Evolutionary conservation across 345 rosid species (phyloP), one percentile per base, ranked within the genome.

Genomic region (Firmiana major): DNA sequence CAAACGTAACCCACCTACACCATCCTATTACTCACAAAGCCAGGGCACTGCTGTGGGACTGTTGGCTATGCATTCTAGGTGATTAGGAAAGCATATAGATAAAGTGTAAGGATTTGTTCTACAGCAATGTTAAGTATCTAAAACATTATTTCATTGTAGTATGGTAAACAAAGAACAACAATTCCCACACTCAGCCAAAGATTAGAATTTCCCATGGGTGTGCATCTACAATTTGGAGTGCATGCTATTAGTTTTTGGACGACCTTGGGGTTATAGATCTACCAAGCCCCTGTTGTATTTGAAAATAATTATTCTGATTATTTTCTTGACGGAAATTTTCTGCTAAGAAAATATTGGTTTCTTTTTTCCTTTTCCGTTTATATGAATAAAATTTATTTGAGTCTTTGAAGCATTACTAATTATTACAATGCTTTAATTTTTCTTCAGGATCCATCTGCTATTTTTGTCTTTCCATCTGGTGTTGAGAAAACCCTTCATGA

Each of bases 401-500:
- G 53, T 59, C 19, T 9, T 16, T 43, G 54, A 67, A 22, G 49
- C 68, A 42, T 28, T 28, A 49, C 42, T 38, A 7, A 43, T 70
- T 16, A 54, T 15, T 40, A 67, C 42, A 9, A 45, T 45, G 8
- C 17, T 54, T 31, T 59, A 11, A 21, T 69, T 77, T 24, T 60
- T 77, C 77, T 42, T 70, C 90, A 96, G 99, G 87, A 87, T 78
- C 84, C 92, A 1, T 17, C 75, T 36, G 94, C 93, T 74, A 77
- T 83, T 80, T 81, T 84, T 70, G 80, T 92, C 74, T 89, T 85
- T 88, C 98, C 98, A 34, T 88, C 94, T 40, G 99, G 98, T 74
- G 75, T 78, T 71, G 93, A 92, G 81, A 79, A 83, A 9, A 79
- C 92, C 74, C 88, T 96, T 60, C 79, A 45, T 76, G 91, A 87